Conservation (phyloP, 2,329 filamentous ascomycete species). For the Botrytis byssoidea region DNA sequence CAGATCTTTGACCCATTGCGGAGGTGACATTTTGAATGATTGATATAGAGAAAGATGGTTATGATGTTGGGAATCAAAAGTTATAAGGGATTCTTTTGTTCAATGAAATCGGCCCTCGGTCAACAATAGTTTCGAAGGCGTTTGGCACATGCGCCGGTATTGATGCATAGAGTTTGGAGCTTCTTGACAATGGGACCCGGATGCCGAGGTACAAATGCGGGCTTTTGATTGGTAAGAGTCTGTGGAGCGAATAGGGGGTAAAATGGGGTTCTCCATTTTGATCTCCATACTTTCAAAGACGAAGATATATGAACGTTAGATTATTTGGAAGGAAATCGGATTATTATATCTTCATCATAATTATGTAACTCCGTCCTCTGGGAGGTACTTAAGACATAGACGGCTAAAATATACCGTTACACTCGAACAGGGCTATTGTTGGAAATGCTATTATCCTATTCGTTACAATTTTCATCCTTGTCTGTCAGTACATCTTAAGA, state of each 20-base stretch:
- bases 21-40: constrained; percentile 35
- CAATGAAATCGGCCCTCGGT: constrained; percentile 26
- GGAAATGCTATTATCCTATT: not conserved
- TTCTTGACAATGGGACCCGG: not conserved
- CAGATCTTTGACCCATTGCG: constrained; percentile 64
- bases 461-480: not conserved
- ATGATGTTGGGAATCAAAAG: not conserved
- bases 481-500: not conserved
- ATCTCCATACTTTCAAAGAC: not conserved
- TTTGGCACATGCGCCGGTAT: not conserved
- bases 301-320: not conserved
- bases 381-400: not conserved
- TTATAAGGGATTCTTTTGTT: constrained; percentile 2
- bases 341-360: constrained; percentile 8
- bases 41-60: not conserved
- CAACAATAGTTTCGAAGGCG: constrained; percentile 5
- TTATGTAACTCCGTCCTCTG: not conserved
- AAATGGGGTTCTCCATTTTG: constrained; percentile 7
- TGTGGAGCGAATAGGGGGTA: constrained; percentile 6
- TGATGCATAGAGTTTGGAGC: not conserved
- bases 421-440: not conserved
- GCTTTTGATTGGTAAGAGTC: not conserved
- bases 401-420: not conserved
- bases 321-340: not conserved
- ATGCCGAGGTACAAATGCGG: constrained; percentile 13